Evolutionary conservation across 768 basidiomycete species (phyloP).

Genomic region (Suillus placidus): DNA sequence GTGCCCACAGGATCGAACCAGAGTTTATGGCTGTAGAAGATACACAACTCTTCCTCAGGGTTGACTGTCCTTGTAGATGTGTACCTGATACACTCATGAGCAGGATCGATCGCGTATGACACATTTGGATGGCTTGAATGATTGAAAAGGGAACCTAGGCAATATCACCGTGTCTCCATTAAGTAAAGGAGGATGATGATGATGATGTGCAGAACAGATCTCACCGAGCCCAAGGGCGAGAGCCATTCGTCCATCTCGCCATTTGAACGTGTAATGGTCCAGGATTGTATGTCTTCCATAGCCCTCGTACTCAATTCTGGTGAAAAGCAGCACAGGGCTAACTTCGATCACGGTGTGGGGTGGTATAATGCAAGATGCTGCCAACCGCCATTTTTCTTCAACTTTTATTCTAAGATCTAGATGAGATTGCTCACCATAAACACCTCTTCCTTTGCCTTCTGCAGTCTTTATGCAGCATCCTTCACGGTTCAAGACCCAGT

Average conservation of each 20-base stretch:
- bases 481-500: slow-evolving; percentile 43
- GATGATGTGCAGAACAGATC: slow-evolving; percentile 14
- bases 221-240: slow-evolving; percentile 78
- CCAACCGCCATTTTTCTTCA: slow-evolving; percentile 30
- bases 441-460: slow-evolving; percentile 58
- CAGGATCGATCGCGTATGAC: slow-evolving; percentile 57
- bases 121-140: slow-evolving; percentile 74
- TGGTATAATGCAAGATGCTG: slow-evolving; percentile 37
- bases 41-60: slow-evolving; percentile 74
- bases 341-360: slow-evolving; percentile 74
- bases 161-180: not conserved
- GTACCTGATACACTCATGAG: slow-evolving; percentile 64
- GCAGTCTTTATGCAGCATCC: slow-evolving; percentile 50
- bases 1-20: slow-evolving; percentile 58
- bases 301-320: slow-evolving; percentile 65
- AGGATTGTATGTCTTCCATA: slow-evolving; percentile 67
- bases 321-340: slow-evolving; percentile 82
- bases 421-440: slow-evolving; percentile 52
- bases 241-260: slow-evolving; percentile 75
- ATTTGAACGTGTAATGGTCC: slow-evolving; percentile 78
- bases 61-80: slow-evolving; percentile 54
- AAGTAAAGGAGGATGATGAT: not conserved
- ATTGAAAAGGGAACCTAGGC: slow-evolving; percentile 79
- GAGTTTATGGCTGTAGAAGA: slow-evolving; percentile 71
- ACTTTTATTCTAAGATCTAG: not conserved